These are phyloP conservation scores for Sporobolomyces pararoseus DNA, from an alignment of 768 basidiomycete species.

Conservation along the genomic window DNA sequence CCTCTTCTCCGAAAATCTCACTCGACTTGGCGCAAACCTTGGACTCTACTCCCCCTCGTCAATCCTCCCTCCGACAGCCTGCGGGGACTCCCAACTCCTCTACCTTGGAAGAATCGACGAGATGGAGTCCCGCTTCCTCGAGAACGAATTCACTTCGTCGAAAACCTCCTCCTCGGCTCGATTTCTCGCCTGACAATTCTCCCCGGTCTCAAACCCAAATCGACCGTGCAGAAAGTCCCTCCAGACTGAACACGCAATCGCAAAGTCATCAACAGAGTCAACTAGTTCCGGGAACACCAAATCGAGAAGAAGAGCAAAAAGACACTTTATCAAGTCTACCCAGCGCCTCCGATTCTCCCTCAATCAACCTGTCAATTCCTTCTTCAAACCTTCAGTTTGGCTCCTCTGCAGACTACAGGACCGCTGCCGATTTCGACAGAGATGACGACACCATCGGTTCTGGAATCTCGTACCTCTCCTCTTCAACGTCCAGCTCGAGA, in stretches of 20 bases:
- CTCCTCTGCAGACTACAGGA: not conserved
- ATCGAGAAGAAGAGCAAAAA: conserved; percentile 7
- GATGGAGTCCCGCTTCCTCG: conserved; percentile 2
- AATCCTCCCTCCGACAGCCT: not conserved
- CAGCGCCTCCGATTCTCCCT: conserved; percentile 17
- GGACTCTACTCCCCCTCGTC: not conserved
- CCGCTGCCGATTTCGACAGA: not conserved
- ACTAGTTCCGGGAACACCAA: not conserved
- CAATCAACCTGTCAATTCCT: conserved; percentile 10
- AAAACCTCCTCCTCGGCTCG: conserved; percentile 31
- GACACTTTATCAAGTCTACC: conserved; percentile 23
- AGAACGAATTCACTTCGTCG: conserved; percentile 7
- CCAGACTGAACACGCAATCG: not conserved
- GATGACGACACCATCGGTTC: conserved; percentile 26
- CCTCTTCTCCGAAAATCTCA: not conserved
- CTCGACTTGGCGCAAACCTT: not conserved
- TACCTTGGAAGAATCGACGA: not conserved
- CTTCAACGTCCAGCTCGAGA: conserved; percentile 7
- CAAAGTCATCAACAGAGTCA: not conserved
- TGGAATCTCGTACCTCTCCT: conserved; percentile 16
- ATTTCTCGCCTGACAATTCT: conserved; percentile 10
- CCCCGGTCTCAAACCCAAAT: not conserved
- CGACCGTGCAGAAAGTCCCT: not conserved
- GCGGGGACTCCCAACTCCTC: not conserved
- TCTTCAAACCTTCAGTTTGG: not conserved